These are phyloP conservation scores for Scheffersomyces coipomensis DNA, from an alignment of 805 yeast species.

Conservation along the genomic window DNA sequence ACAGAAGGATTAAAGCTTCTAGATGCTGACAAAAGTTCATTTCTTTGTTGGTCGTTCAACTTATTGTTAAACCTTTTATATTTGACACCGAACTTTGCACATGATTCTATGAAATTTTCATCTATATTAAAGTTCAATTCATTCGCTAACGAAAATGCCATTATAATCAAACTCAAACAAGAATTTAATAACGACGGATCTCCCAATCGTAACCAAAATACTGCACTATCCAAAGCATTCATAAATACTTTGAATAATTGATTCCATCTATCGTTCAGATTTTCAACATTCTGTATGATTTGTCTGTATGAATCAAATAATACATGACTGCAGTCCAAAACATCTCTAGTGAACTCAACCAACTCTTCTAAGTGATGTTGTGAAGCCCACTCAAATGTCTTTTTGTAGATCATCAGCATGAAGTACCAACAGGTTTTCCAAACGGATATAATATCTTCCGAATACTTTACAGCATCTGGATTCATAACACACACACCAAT, in stretches of 20 bases:
- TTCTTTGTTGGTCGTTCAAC: conserved; percentile 63
- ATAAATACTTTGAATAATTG: conserved; percentile 52
- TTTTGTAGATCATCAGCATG: conserved; percentile 62
- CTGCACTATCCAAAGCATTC: conserved; percentile 63
- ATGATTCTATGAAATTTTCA: conserved; percentile 48
- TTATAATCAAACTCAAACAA: conserved; percentile 69
- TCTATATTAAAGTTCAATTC: conserved; percentile 54
- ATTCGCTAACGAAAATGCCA: conserved; percentile 62
- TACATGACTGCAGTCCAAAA: conserved; percentile 71
- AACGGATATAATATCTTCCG: conserved; percentile 25
- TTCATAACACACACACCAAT: conserved; percentile 47
- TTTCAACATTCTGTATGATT: conserved; percentile 17
- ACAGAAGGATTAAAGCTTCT: conserved; percentile 50
- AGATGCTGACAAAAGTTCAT: conserved; percentile 61
- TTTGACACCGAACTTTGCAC: conserved; percentile 64
- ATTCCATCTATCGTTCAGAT: conserved; percentile 5
- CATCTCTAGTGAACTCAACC: conserved; percentile 83
- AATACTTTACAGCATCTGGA: conserved; percentile 7
- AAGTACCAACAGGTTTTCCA: conserved; percentile 80
- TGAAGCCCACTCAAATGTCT: conserved; percentile 76
- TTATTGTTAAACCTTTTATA: conserved; percentile 70
- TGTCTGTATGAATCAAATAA: conserved; percentile 65
- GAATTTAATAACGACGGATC: conserved; percentile 71
- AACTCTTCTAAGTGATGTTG: conserved; percentile 53
- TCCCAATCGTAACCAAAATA: conserved; percentile 80